Percentiles rank a stretch among this genome's conserved stretches.
Evolutionary conservation across 73 alveolate species (phyloP).

Genomic region (Blepharisma stoltei): DNA sequence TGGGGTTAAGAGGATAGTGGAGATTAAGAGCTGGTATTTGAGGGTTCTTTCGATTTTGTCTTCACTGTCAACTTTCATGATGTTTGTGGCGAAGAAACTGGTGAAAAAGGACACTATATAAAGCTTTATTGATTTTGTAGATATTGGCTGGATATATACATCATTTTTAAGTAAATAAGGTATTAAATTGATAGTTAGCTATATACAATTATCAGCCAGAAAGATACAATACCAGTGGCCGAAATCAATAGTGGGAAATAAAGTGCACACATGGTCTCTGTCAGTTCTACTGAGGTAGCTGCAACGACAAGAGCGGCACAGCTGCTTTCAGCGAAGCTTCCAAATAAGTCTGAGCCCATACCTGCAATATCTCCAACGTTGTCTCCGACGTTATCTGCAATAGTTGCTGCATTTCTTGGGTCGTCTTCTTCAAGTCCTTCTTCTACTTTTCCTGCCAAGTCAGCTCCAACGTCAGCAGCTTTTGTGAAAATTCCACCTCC

Average conservation of each 20-base stretch:
- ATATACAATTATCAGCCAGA: too few relatives aligned
- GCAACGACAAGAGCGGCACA: conserved; percentile 92
- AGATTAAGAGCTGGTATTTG: conserved; percentile 41
- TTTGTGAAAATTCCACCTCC: conserved; percentile 98
- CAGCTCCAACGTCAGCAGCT: conserved; percentile 97
- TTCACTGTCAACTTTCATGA: conserved; percentile 38
- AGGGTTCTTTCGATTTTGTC: conserved; percentile 46
- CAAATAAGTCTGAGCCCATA: conserved; percentile 92
- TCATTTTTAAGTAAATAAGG: too few relatives aligned
- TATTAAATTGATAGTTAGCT: too few relatives aligned
- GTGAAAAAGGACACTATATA: conserved; percentile 30
- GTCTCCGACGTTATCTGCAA: conserved; percentile 90
- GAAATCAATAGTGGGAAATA: conserved; percentile 77
- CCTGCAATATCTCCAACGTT: conserved; percentile 91
- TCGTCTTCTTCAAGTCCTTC: conserved; percentile 81
- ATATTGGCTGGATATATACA: too few relatives aligned
- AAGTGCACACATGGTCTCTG: conserved; percentile 43
- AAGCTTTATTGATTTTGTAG: too few relatives aligned
- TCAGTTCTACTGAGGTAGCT: conserved; percentile 58
- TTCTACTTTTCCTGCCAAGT: conserved; percentile 90
- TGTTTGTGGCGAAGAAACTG: conserved; percentile 44
- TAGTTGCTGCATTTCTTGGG: conserved; percentile 84
- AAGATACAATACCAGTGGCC: conserved; percentile 56
- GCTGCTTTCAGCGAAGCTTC: conserved; percentile 92
- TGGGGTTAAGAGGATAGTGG: conserved; percentile 52